Percentiles rank a stretch among this genome's conserved stretches.
These are phyloP conservation scores for Penicillium manginii DNA, from an alignment of 495 filamentous ascomycete species.

Conservation along the genomic window DNA sequence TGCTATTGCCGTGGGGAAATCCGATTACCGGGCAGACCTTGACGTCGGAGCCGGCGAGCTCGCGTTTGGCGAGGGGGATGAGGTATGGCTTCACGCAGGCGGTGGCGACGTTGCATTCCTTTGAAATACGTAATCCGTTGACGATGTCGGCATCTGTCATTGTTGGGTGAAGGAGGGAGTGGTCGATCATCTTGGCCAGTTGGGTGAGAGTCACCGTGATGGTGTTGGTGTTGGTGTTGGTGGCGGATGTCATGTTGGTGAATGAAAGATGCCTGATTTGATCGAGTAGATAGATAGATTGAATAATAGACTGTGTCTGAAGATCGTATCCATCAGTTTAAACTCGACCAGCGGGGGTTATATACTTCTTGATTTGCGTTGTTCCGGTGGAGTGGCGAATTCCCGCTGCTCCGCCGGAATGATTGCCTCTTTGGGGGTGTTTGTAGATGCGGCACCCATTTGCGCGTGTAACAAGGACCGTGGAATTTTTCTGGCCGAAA, in stretches of 20 bases:
- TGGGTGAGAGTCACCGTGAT: constrained; percentile 54
- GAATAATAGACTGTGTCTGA: no score
- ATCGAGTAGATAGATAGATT: no score
- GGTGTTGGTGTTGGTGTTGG: constrained; percentile 20
- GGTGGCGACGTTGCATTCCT: constrained; percentile 53
- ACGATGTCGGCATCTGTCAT: constrained; percentile 59
- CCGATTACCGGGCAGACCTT: constrained; percentile 59
- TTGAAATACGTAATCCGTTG: constrained; percentile 51
- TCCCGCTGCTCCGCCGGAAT: no score
- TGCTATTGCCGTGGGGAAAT: constrained; percentile 62
- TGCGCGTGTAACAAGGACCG: constrained; percentile 16
- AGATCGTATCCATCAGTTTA: no score
- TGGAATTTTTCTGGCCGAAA: constrained; percentile 18
- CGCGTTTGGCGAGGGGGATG: constrained; percentile 49
- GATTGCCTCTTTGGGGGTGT: no score
- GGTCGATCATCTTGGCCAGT: constrained; percentile 62
- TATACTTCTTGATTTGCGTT: no score
- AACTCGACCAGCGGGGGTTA: no score
- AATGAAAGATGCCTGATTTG: no score
- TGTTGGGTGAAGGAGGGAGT: constrained; percentile 63
- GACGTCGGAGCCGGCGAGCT: constrained; percentile 52
- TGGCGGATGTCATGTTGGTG: no score
- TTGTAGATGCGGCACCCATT: not conserved
- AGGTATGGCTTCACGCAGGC: constrained; percentile 60
- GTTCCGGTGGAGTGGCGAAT: no score